A percentile compares a stretch with the other conserved stretches of the same genome.
Evolutionary conservation across 148 eudicot species (phyloP).

Genomic region (Camellia japonica): DNA sequence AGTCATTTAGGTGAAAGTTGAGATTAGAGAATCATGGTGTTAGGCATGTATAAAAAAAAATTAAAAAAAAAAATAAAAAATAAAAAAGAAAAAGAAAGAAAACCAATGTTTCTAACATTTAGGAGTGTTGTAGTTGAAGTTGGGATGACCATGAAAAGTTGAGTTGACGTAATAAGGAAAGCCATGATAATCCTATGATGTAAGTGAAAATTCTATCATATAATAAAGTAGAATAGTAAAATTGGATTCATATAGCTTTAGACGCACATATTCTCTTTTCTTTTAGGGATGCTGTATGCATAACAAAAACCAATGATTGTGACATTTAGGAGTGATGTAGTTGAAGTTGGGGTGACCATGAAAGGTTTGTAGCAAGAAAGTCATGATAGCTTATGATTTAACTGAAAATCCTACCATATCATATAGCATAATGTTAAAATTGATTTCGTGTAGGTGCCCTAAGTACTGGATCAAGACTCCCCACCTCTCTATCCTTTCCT

Average conservation of each 20-base stretch:
- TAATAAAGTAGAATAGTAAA: neutral
- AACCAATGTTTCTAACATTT: neutral
- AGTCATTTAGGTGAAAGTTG: neutral
- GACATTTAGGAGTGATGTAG: neutral
- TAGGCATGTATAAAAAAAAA: neutral
- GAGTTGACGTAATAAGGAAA: too few species aligned
- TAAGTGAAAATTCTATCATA: neutral
- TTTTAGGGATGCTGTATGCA: neutral
- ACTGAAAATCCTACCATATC: neutral
- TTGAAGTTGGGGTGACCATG: neutral
- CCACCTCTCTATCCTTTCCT: neutral
- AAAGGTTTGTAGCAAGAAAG: neutral
- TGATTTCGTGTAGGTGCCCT: neutral
- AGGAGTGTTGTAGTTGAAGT: neutral
- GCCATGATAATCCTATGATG: neutral
- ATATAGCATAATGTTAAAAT: neutral
- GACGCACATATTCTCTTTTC: neutral
- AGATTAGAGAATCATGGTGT: neutral
- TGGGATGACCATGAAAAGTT: conserved; percentile 6
- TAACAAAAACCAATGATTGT: neutral
- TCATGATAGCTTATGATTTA: neutral
- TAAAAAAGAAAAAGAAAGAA: too few species aligned
- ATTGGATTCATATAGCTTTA: neutral
- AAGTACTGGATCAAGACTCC: neutral
- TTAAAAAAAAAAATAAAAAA: too few species aligned